Percentiles rank a stretch among this genome's conserved stretches.
These are phyloP conservation scores for Nothophytophthora sp. DNA, from an alignment of 352 stramenopile species.

Conservation along the genomic window DNA sequence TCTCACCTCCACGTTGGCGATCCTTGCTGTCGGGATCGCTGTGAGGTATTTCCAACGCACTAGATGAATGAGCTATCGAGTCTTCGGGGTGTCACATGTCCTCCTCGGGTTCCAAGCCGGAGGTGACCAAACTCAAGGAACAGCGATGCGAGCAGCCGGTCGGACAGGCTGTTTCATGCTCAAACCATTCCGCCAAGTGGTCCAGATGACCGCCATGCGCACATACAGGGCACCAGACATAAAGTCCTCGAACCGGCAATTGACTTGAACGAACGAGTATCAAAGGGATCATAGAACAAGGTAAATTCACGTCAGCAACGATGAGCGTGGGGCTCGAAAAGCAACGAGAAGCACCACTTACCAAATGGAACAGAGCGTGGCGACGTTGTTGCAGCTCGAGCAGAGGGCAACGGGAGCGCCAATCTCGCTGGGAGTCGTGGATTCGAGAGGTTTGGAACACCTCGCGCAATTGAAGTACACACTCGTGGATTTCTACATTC, in stretches of 20 bases:
- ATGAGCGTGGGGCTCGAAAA: not conserved
- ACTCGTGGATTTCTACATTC: conserved; percentile 80
- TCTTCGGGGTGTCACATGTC: not conserved
- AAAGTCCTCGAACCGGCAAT: conserved; percentile 85
- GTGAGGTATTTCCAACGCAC: conserved; percentile 27
- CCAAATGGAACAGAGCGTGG: conserved; percentile 88
- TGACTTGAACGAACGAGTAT: conserved; percentile 40
- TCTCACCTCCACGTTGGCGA: conserved; percentile 14
- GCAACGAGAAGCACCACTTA: conserved; percentile 23
- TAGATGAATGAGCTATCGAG: conserved; percentile 4
- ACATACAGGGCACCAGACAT: conserved; percentile 92
- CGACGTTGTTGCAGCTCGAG: conserved; percentile 70
- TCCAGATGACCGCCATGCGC: conserved; percentile 89
- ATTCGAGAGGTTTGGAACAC: conserved; percentile 76
- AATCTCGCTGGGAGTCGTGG: conserved; percentile 29
- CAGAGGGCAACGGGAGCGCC: conserved; percentile 45
- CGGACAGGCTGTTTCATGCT: conserved; percentile 62
- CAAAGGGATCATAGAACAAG: conserved; percentile 8
- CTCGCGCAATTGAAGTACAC: conserved; percentile 85
- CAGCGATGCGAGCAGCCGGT: conserved; percentile 78
- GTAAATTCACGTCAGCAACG: conserved; percentile 2
- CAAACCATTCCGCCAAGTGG: conserved; percentile 84
- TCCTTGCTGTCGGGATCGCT: conserved; percentile 17
- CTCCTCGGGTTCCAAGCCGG: conserved; percentile 7
- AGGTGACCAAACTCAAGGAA: conserved; percentile 42